Base-by-base conservation (phyloP, 805 yeast species). In the Yarrowia osloensis region DNA sequence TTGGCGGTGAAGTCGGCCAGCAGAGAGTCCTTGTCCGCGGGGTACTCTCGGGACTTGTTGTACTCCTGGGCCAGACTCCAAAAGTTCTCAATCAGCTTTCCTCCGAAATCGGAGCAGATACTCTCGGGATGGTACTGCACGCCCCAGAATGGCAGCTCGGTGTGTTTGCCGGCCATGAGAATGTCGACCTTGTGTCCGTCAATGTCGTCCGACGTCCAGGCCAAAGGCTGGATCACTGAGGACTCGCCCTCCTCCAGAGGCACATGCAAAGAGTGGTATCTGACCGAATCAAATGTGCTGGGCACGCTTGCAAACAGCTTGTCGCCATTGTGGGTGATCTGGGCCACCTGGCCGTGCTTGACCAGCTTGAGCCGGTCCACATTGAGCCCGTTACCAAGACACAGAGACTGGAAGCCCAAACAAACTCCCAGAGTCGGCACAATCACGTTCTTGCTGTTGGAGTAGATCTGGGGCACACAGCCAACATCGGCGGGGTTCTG, bases 71-170 rank as follows among this genome's bases (percentile, higher is more conserved):
- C 86, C 17, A 84, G 68, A 0, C 50, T 33, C 81, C 88, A 85
- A 74, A 94, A 94, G 73, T 89, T 90, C 11, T 71, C 70, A 4
- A 93, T 76, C 63, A 95, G 75, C 12, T 75, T 72, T 1, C 74
- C 81, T 1, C 99, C 99, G 55, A 78, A 72, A 15, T 81, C 79
- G 0, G 98, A 91, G 72, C 97, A 91, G 44, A 94, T 86, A 1
- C 97, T 91, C 74, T 95, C 99, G 0, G 99, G 99, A 73, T 95
- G 99, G 73, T 93, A 96, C 73, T 95, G 99, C 2, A 95, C 98
- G 0, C 97, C 99, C 75, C 81, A 94, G 79, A 89, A 89, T 0
- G 98, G 98, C 22, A 78, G 77, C 0, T 40, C 21, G 0, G 59
- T 70, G 73, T 90, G 93, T 73, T 79, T 83, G 0, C 84, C 95